These are phyloP conservation scores for Symbiodinium pilosum DNA, from an alignment of 73 alveolate species.

Conservation along the genomic window DNA sequence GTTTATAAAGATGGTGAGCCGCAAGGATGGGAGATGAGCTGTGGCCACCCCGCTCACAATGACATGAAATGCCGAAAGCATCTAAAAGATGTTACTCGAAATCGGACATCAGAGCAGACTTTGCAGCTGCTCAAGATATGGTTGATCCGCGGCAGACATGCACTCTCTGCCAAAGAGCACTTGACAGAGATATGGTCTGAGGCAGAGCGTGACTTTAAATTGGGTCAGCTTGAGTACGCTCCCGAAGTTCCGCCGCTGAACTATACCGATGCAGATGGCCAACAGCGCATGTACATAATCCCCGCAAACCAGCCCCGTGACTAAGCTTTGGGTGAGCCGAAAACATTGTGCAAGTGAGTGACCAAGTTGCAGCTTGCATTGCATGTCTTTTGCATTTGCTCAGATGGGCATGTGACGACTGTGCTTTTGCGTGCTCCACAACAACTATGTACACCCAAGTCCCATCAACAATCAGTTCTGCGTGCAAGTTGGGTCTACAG, in stretches of 20 bases:
- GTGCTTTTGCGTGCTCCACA: no score
- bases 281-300: no score
- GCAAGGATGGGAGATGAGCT: background rate
- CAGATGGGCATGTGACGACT: no score
- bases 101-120: background rate
- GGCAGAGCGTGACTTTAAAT: background rate
- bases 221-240: background rate
- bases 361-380: no score
- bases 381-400: no score
- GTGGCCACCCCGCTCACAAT: background rate
- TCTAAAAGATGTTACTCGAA: background rate
- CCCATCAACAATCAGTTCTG: no score
- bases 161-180: background rate
- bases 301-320: no score
- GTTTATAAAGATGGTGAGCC: background rate
- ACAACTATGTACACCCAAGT: no score
- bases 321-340: no score
- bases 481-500: no score
- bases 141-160: background rate
- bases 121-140: background rate
- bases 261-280: background rate
- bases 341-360: no score
- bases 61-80: background rate
- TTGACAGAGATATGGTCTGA: background rate
- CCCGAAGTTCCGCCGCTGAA: background rate